Evolutionary conservation across 139 green algal species (phyloP), one percentile per base, ranked within the genome.

Genomic region (Volvox reticuliferus): DNA sequence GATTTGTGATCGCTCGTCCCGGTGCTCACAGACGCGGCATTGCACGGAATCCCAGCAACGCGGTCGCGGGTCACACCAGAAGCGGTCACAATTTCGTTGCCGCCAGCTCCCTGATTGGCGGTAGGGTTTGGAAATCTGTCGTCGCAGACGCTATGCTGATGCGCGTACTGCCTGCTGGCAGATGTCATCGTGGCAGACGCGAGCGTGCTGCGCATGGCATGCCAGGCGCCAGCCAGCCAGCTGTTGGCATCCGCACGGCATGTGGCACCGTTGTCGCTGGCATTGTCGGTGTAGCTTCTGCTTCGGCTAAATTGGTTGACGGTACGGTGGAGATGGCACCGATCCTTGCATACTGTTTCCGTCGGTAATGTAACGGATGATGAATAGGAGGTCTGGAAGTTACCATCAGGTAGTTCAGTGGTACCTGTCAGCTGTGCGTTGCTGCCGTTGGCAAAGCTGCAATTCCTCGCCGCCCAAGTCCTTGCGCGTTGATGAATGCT

Each of bases 181-280:
- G 78, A 19, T 33, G 78, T 16, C 18, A 87, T 55, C 9, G 81
- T 32, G 61, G 76, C 61, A 1, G 81, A 87, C 0, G 81, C 81
- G 1, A 87, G 61, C 28, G 81, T 87, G 61, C n/a, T 35, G 16
- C 81, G 81, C 81, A 87, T 87, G 61, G 55, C 61, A 19, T 76
- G 81, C 81, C 81, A 87, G 2, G 21, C 61, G 61, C n/a, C 76
- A 26, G 76, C 32, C 12, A 12, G 18, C 33, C 76, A 55, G 76
- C 26, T 82, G 76, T 24, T 33, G 76, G 6, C 14, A 36, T 55
- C 32, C 76, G 32, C 30, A 32, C 14, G 37, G 28, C 3, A 17
- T 84, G 1, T 44, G 22, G 78, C 5, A 9, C 44, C 9, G 44
- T 55, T 55, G 44, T 55, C 9, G 9, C 44, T 55, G 44, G 44